Conservation (phyloP, 2,329 filamentous ascomycete species). For the Penicillium verrucosum region DNA sequence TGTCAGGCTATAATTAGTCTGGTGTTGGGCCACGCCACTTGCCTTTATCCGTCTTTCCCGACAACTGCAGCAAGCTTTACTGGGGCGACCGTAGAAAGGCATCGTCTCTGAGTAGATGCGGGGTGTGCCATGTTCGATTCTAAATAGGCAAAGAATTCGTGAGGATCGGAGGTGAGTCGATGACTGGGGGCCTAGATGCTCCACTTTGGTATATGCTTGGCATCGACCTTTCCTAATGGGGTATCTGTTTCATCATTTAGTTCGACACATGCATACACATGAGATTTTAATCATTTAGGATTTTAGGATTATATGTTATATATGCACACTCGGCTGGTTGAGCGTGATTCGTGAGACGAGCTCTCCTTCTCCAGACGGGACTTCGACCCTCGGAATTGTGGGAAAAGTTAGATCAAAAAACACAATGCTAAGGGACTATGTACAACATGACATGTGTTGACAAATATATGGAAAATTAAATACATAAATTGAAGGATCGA, state of each 20-base stretch:
- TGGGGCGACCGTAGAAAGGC: conserved; percentile 27
- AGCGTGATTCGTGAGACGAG: too few relatives aligned
- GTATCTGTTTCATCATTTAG: conserved; percentile 11
- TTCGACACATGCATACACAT: neutral
- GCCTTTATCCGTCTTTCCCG: conserved; percentile 28
- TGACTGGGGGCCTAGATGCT: neutral
- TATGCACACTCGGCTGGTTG: neutral
- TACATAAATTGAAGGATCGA: neutral
- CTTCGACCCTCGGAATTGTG: too few relatives aligned
- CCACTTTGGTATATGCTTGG: neutral
- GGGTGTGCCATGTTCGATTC: neutral
- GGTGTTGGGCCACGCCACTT: neutral
- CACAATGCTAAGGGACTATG: neutral
- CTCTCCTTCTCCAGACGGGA: too few relatives aligned
- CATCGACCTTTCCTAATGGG: conserved; percentile 12
- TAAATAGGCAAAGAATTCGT: conserved; percentile 19
- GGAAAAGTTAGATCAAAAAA: neutral
- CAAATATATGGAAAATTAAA: neutral
- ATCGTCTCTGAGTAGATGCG: conserved; percentile 9
- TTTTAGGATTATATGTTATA: too few relatives aligned
- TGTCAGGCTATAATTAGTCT: neutral
- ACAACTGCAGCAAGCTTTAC: conserved; percentile 26
- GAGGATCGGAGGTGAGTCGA: neutral
- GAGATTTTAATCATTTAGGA: neutral
- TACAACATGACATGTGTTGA: too few relatives aligned